Percentiles rank a stretch among this genome's conserved stretches.
These are phyloP conservation scores for Cystofilobasidium macerans DNA, from an alignment of 768 basidiomycete genomes.

Conservation along the genomic window DNA sequence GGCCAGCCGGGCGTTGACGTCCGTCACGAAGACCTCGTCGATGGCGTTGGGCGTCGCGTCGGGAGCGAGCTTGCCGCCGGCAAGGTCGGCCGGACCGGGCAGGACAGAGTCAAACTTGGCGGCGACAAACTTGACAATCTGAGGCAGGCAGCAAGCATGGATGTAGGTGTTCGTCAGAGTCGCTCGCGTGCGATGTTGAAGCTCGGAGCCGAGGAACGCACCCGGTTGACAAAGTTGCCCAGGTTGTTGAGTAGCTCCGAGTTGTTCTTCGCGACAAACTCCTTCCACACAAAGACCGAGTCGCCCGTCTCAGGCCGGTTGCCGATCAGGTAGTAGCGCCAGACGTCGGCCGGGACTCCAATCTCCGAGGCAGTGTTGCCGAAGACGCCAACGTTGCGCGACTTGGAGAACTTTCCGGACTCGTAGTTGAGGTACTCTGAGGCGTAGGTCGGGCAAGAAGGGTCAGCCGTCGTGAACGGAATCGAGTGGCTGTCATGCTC, in stretches of 20 bases:
- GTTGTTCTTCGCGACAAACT: conserved; percentile 86
- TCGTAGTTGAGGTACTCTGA: conserved; percentile 96
- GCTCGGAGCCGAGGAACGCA: conserved; percentile 8
- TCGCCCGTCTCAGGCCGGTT: conserved; percentile 88
- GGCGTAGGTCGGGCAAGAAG: neutral
- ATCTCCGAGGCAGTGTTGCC: conserved; percentile 89
- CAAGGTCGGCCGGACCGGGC: conserved; percentile 62
- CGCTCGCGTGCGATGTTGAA: neutral
- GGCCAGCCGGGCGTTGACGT: conserved; percentile 64
- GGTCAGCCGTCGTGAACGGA: neutral
- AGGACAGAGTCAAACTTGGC: conserved; percentile 70
- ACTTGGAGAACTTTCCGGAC: conserved; percentile 97
- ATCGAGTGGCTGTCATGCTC: neutral
- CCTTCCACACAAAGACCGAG: conserved; percentile 92
- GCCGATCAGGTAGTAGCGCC: conserved; percentile 90
- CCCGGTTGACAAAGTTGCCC: conserved; percentile 94
- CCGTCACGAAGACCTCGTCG: conserved; percentile 54
- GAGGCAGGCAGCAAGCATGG: neutral
- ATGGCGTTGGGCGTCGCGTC: conserved; percentile 51
- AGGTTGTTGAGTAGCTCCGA: conserved; percentile 89
- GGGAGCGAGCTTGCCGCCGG: conserved; percentile 51
- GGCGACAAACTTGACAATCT: conserved; percentile 73
- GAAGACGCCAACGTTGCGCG: conserved; percentile 90
- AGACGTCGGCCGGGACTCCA: conserved; percentile 83
- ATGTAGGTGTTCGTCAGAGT: neutral